A percentile compares a stretch with the other conserved stretches of the same genome.
Conservation (phyloP, 345 rosid species). For the Schrenkiella parvula region DNA sequence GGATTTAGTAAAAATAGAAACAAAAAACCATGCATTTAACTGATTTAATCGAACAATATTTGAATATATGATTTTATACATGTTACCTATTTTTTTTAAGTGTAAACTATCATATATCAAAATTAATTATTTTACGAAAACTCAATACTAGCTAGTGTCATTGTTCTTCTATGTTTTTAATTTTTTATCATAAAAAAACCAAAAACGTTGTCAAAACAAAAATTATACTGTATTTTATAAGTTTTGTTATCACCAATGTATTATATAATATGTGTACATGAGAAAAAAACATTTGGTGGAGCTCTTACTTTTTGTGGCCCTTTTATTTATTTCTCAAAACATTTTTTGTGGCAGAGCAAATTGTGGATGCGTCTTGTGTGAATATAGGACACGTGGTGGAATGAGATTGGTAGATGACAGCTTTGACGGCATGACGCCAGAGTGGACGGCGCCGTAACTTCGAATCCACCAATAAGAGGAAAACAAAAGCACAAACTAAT, state of each 20-base stretch:
- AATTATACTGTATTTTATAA: background rate
- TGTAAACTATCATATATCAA: background rate
- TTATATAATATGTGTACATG: background rate
- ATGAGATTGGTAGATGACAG: conserved; percentile 19
- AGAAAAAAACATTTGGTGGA: background rate
- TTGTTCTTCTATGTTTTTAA: background rate
- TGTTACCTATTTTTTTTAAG: background rate
- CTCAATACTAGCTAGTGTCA: background rate
- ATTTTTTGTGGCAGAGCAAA: conserved; percentile 21
- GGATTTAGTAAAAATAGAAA: background rate
- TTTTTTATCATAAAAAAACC: background rate
- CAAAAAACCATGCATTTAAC: background rate
- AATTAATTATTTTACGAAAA: background rate
- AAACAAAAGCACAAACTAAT: background rate
- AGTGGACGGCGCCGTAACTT: conserved; percentile 30
- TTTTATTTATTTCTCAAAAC: conserved; percentile 14
- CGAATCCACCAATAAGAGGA: conserved; percentile 3
- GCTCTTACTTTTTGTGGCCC: background rate
- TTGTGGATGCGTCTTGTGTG: background rate
- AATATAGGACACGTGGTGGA: conserved; percentile 13
- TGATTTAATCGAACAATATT: background rate
- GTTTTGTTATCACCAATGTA: background rate
- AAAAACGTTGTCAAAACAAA: background rate
- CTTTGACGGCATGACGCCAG: conserved; percentile 25
- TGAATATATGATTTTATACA: background rate